Percentiles rank a stretch among this genome's conserved stretches.
Conservation (phyloP, 176 grass and related monocot species). For the Elaeis guineensis region DNA sequence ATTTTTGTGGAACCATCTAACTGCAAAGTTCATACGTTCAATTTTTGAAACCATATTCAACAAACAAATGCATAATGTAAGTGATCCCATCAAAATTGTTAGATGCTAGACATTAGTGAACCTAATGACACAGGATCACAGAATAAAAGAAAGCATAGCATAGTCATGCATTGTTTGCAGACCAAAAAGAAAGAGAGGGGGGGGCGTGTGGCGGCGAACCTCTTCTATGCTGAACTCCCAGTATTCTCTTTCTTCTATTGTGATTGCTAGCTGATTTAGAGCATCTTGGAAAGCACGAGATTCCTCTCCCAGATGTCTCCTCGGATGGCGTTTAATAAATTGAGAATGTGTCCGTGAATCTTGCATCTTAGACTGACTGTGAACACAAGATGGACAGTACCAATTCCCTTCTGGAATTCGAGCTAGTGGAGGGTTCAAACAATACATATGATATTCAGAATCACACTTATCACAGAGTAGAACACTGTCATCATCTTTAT, state of each 20-base stretch:
- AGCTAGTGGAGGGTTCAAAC: constrained; percentile 79
- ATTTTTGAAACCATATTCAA: no score
- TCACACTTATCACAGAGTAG: constrained; percentile 86
- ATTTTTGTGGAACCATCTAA: no score
- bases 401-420: constrained; percentile 88
- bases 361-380: constrained; percentile 27
- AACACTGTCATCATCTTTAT: constrained; percentile 84
- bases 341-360: constrained; percentile 19
- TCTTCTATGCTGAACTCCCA: constrained; percentile 76
- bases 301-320: constrained; percentile 41
- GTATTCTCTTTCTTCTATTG: constrained; percentile 87
- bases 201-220: constrained; percentile 29
- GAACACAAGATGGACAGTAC: constrained; percentile 83
- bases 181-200: no score
- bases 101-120: no score
- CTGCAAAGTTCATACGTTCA: no score
- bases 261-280: constrained; percentile 44
- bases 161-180: no score
- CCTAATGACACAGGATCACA: no score
- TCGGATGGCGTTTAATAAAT: constrained; percentile 33
- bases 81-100: no score
- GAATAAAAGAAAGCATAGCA: no score
- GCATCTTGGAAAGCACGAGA: constrained; percentile 38
- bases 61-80: no score
- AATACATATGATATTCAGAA: constrained; percentile 96